Base-by-base conservation (phyloP, 1,284 basidiomycete genomes). In the Boletus holoroseus region DNA sequence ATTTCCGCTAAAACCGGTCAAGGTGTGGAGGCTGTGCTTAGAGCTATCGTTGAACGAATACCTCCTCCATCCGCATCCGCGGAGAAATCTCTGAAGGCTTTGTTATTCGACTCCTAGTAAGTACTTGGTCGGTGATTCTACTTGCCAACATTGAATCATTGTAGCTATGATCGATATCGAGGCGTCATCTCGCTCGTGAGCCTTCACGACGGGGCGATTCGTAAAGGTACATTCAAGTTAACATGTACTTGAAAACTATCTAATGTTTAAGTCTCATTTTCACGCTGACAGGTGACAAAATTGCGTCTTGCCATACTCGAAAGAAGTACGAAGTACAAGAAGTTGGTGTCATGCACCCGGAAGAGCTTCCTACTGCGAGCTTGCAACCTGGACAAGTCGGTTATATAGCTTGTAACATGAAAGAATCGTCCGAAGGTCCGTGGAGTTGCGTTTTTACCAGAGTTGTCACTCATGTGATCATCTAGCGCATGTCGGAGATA, bases 341-440 rank as follows among this genome's bases (percentile, higher is more conserved):
- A 58, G 70, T 97, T 8, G 96, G 96, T 13, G 81, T 99, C 53
- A 87, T 97, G 79, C 78, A 95, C 64, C 96, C 95, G 1, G 89
- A 93, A 60, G 91, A 95, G 64, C 74, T 83, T 16, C 76, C 84
- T 7, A 88, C 85, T 0, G 73, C 74, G 8, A 77, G 79, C 41
- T 71, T 98, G 47, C 77, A 79, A 44, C 84, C 91, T 43, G 94
- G 94, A 3, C 94, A 97, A 73, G 94, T 97, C 15, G 94, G 94
- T 27, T 94, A 82, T 66, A 81, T 88, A 50, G 79, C 91, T 2
- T 97, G 94, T 69, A 97, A 93, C 63, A 99, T 99, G 95, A 99
- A 98, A 69, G 89, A 98, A 62, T 91, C 91, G 13, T 83, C 85
- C n/a, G 95, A 99, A 76, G 94, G 94, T 92, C 48, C 3, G 37